phyloP scores from a whole-genome alignment of 75 land plant species.

The Larix kaempferi region DNA sequence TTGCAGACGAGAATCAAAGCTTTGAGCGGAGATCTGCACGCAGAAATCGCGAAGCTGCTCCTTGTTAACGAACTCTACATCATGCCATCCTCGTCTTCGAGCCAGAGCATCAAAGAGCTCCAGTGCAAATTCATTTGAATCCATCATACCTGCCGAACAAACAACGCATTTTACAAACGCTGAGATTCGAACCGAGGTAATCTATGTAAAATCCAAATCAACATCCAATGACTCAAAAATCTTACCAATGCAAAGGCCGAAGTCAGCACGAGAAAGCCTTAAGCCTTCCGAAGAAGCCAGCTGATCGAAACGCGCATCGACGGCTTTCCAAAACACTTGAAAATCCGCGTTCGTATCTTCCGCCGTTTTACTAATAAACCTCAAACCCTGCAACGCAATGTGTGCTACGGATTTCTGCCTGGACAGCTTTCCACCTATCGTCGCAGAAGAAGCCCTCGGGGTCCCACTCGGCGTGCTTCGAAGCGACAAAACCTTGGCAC shows the following conservation, averaged over 20 bases:
- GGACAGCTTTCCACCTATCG: constrained; percentile 25
- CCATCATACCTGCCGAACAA: constrained; percentile 22
- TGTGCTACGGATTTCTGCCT: constrained; percentile 26
- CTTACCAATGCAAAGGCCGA: constrained; percentile 34
- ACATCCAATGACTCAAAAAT: not conserved
- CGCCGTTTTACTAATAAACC: constrained; percentile 22
- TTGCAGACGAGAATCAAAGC: constrained; percentile 31
- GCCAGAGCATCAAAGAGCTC: constrained; percentile 32
- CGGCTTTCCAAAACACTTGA: constrained; percentile 17
- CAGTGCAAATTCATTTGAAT: constrained; percentile 27
- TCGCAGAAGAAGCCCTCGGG: constrained; percentile 48
- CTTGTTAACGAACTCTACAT: not conserved
- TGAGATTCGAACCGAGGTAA: not conserved
- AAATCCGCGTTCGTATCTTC: not conserved
- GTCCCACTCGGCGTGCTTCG: constrained; percentile 40
- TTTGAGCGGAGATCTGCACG: constrained; percentile 21
- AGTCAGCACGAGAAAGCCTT: constrained; percentile 21
- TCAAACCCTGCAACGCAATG: constrained; percentile 20
- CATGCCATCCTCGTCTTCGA: constrained; percentile 11
- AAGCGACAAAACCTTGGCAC: constrained; percentile 22
- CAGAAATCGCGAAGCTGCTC: constrained; percentile 26
- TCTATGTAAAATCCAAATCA: not conserved
- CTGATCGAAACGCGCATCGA: constrained; percentile 23
- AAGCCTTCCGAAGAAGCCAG: constrained; percentile 16
- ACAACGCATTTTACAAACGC: not conserved